Evolutionary conservation across 805 yeast genomes (phyloP).

Genomic region (Alloascoidea hylecoeti): DNA sequence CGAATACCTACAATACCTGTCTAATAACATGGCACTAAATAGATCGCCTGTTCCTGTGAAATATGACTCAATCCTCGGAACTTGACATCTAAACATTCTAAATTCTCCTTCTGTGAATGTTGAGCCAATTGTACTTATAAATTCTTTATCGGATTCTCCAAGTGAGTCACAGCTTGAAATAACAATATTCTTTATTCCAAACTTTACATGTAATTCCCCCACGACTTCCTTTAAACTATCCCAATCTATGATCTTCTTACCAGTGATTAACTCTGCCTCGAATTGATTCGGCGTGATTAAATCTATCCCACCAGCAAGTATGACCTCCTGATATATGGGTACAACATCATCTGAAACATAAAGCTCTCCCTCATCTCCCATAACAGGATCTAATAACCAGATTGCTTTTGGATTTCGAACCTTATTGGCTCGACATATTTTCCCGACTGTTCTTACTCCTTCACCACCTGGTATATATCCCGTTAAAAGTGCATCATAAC

Average conservation of each 20-base stretch:
- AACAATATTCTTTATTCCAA: conserved; percentile 41
- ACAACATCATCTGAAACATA: conserved; percentile 52
- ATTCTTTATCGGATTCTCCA: not conserved
- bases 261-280: conserved; percentile 65
- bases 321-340: conserved; percentile 38
- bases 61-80: conserved; percentile 59
- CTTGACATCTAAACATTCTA: conserved; percentile 11
- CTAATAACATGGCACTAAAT: conserved; percentile 67
- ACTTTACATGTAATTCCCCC: conserved; percentile 45
- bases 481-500: conserved; percentile 55
- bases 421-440: conserved; percentile 21
- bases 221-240: conserved; percentile 47
- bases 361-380: conserved; percentile 79
- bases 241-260: conserved; percentile 26
- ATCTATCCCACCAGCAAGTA: conserved; percentile 37
- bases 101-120: conserved; percentile 12
- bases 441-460: conserved; percentile 34
- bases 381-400: conserved; percentile 82
- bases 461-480: conserved; percentile 68
- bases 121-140: not conserved
- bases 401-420: conserved; percentile 14
- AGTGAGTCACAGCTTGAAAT: conserved; percentile 24
- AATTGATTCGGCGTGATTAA: conserved; percentile 85
- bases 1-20: conserved; percentile 31
- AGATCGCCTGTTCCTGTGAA: conserved; percentile 94